Base-by-base conservation (phyloP, 2,329 filamentous ascomycete species). In the Diaporthe citrichinensis region DNA sequence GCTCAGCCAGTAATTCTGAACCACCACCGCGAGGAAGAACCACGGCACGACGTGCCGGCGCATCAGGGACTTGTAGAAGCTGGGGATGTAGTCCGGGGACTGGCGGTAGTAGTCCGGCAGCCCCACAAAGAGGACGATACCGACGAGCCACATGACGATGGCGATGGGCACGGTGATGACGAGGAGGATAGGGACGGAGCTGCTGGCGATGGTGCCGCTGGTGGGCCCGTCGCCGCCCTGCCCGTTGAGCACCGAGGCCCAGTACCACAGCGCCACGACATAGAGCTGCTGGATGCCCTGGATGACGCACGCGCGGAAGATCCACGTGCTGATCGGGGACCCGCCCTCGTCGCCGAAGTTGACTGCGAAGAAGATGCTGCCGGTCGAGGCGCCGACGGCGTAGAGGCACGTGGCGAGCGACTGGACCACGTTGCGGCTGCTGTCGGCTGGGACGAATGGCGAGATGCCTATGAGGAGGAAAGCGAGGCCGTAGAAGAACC, bases 271-370 rank as follows among this genome's bases (percentile, higher is more conserved):
- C 9, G 87, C 89, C 34, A 91, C 88, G 69, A 92, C 87, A 81
- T 93, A 94, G 77, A 92, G 85, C 80, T 93, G 92, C 79, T 93
- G 92, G 9, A 91, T 91, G 57, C 92, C 92, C 81, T 93, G 91
- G 71, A 94, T 92, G 17, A 91, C 82, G 79, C 91, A 92, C 23
- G 92, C 92, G 74, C 92, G 89, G 83, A 91, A 92, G n/a, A 92
- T 91, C 92, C 92, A 94, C 57, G 90, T 87, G 81, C 90, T 91
- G 68, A 92, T 88, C 12, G 91, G 90, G 2, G 90, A 88, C 69
- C 91, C 91, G 51, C 89, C 90, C 84, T 92, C 90, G 78, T 90
- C 89, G 76, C 92, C 91, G 79, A 93, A 93, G 81, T 93, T 93
- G 65, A 93, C 86, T 2, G 91, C 88, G 79, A 93, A 93, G 84